Conservation (phyloP, 257 asterid genomes). For the Nemophila menziesii region DNA sequence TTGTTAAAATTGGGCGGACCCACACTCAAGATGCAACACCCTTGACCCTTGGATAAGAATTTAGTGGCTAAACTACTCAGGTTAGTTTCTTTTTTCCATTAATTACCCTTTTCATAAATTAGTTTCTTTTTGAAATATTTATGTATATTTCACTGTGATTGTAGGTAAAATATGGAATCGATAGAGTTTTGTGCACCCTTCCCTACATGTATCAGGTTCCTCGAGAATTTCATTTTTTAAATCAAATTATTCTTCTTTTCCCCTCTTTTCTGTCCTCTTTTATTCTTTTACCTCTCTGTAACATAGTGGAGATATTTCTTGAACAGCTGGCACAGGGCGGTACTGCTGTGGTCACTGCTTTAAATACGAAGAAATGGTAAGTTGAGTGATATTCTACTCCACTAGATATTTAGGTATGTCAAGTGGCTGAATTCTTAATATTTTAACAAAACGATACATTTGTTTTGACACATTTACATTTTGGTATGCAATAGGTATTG, state of each 20-base stretch:
- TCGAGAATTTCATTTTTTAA: not conserved
- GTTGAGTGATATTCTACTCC: slow-evolving; percentile 8
- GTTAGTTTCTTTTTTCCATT: slow-evolving; percentile 32
- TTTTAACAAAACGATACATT: too few relatives aligned
- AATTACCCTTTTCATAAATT: slow-evolving; percentile 3
- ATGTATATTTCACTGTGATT: slow-evolving; percentile 2
- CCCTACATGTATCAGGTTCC: slow-evolving; percentile 91
- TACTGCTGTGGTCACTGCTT: slow-evolving; percentile 97
- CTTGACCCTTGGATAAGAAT: slow-evolving; percentile 96
- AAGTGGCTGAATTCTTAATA: too few relatives aligned
- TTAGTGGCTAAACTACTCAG: slow-evolving; percentile 96
- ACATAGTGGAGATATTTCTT: slow-evolving; percentile 17
- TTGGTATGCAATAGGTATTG: too few relatives aligned
- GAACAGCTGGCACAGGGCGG: slow-evolving; percentile 99
- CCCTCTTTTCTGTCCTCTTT: slow-evolving; percentile 12
- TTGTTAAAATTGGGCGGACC: slow-evolving; percentile 95
- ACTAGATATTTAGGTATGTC: too few relatives aligned
- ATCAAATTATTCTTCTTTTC: not conserved
- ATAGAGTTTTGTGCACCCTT: slow-evolving; percentile 70
- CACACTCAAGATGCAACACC: slow-evolving; percentile 99
- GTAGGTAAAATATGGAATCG: slow-evolving; percentile 91
- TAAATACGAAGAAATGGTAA: slow-evolving; percentile 92
- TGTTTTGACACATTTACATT: too few relatives aligned
- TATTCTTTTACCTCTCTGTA: slow-evolving; percentile 12
- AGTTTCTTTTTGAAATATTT: too few relatives aligned